Evolutionary conservation across 2,329 filamentous ascomycete genomes (phyloP).

Genomic region (Aspergillus fischeri): DNA sequence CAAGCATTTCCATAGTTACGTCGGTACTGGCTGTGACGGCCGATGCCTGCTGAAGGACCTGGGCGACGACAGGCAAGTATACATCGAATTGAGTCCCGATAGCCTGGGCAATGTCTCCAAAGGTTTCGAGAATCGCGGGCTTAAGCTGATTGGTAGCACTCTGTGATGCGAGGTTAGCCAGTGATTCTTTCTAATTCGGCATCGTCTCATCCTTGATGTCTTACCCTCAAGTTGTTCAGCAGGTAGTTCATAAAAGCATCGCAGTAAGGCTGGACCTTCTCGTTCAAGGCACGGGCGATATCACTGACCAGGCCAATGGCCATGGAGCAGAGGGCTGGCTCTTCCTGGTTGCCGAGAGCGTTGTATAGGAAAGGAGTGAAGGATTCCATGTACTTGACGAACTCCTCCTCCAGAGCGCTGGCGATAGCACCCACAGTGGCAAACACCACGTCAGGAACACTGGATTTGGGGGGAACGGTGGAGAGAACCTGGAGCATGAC

Average conservation of each 20-base stretch:
- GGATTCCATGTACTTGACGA: conserved; percentile 94
- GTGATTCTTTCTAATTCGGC: conserved; percentile 15
- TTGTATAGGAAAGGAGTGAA: conserved; percentile 92
- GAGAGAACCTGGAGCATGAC: conserved; percentile 75
- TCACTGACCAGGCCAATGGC: conserved; percentile 97
- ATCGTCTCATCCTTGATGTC: conserved; percentile 4
- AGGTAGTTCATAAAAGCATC: conserved; percentile 98
- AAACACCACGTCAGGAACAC: conserved; percentile 90
- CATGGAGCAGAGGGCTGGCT: conserved; percentile 90
- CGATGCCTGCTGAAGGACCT: conserved; percentile 89
- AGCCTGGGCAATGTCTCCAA: conserved; percentile 93
- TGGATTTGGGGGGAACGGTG: conserved; percentile 77
- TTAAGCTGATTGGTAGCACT: conserved; percentile 93
- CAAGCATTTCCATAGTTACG: conserved; percentile 88
- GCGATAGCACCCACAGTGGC: conserved; percentile 88
- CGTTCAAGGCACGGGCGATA: conserved; percentile 85
- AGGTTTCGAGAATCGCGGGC: conserved; percentile 95
- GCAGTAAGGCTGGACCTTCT: conserved; percentile 89
- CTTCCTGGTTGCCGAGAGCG: conserved; percentile 91
- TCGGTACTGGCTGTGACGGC: conserved; percentile 74
- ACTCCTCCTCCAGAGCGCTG: conserved; percentile 86
- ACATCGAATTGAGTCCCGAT: conserved; percentile 90
- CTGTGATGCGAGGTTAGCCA: conserved; percentile 43
- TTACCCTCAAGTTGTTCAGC: conserved; percentile 79
- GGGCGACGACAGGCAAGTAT: conserved; percentile 86